Base-by-base conservation (phyloP, 352 stramenopile species). In the Globisporangium heterothallicum region DNA sequence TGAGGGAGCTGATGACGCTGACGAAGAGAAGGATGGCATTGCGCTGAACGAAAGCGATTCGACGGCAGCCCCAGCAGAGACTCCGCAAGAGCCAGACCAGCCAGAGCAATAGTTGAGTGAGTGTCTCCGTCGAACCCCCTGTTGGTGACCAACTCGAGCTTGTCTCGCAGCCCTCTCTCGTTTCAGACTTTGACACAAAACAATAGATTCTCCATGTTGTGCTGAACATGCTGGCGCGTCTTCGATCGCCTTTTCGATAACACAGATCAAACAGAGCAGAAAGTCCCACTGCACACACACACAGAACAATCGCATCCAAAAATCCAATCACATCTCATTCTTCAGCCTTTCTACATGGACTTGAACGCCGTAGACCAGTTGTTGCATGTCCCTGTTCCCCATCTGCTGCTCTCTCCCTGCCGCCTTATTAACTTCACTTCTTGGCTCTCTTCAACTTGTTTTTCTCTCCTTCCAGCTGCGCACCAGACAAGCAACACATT, bases 381-480 rank as follows among this genome's bases (percentile, higher is more conserved):
- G 16, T 3, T 36, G 30, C 32, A 38, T 38, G 32, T 8, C 32
- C 12, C 30, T 36, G 9, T 8, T 8, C 30, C 30, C 30, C 16
- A 38, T 18, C n/a, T 10, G 4, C 32, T 38, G 38, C 12, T 16
- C 26, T 35, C 42, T 48, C 18, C 24, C 4, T 36, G 8, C 27
- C 42, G 14, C 51, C 53, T 36, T 59, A 59, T 48, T 43, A 36
- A 58, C 40, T 24, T 56, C 38, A 61, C 55, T 81, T 78, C 58
- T 75, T 82, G 51, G 56, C 58, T 64, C 84, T 82, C 59, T 73
- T 75, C 58, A 86, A 48, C 59, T 88, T 88, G 62, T 67, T 83
- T 64, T 83, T 84, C 60, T 87, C 78, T 9, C 78, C 78, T 57
- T 89, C 78, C 35, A 89, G 45, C 74, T 86, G 44, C n/a, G n/a